A percentile compares a stretch with the other conserved stretches of the same genome.
phyloP scores from a whole-genome alignment of 768 basidiomycete genomes.

The Chlorophyllum brunneum region DNA sequence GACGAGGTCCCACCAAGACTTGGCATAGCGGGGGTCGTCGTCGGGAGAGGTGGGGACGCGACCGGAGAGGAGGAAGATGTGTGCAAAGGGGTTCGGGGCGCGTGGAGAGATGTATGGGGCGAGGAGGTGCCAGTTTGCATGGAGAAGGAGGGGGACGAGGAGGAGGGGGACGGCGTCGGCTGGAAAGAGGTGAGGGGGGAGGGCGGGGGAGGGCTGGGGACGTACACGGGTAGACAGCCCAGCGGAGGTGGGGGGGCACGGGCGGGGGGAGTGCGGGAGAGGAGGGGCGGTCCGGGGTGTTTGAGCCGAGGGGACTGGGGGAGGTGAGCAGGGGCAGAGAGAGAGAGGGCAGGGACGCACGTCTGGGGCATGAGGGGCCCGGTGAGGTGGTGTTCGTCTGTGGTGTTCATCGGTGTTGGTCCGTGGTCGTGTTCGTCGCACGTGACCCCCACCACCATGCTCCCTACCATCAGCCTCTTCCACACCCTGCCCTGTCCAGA shows the following conservation, averaged over 20 bases:
- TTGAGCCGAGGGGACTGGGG: conserved; percentile 36
- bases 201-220: conserved; percentile 5
- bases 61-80: conserved; percentile 70
- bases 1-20: conserved; percentile 67
- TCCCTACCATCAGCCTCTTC: conserved; percentile 58
- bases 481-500: conserved; percentile 59
- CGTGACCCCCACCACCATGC: conserved; percentile 43
- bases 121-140: conserved; percentile 58
- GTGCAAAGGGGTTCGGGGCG: conserved; percentile 67
- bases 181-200: conserved; percentile 20
- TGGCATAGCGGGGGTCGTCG: conserved; percentile 62
- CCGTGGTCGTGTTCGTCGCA: no score
- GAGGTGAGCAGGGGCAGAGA: conserved; percentile 12
- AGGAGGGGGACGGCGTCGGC: conserved; percentile 68
- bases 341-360: conserved; percentile 30
- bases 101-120: conserved; percentile 40
- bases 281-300: conserved; percentile 30
- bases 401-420: no score
- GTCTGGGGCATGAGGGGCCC: conserved; percentile 64
- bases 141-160: conserved; percentile 55
- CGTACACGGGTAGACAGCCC: conserved; percentile 75
- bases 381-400: conserved; percentile 58
- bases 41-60: conserved; percentile 46
- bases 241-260: conserved; percentile 48
- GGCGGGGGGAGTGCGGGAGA: conserved; percentile 26